phyloP scores from a whole-genome alignment of 176 grass and related monocot genomes.

The Phyllostachys edulis region DNA sequence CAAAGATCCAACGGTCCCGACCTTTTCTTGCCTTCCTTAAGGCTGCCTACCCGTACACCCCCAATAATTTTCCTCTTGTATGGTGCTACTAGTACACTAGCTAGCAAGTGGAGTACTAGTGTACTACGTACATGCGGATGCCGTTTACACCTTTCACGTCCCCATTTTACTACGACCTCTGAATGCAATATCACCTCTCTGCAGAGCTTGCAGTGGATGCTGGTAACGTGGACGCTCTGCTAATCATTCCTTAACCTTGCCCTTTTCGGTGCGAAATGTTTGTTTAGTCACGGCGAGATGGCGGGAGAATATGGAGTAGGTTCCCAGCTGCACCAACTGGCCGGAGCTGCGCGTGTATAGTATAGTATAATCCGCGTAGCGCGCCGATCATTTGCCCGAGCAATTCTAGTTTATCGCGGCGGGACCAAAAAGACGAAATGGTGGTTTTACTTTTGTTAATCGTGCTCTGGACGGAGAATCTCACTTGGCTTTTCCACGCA shows the following conservation, averaged over 20 bases:
- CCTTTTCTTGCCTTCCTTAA: not conserved
- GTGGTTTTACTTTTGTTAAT: not conserved
- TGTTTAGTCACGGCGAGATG: not conserved
- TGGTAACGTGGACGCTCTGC: too few species aligned
- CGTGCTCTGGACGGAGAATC: conserved; percentile 12
- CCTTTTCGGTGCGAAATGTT: not conserved
- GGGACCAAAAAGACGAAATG: not conserved
- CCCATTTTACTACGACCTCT: too few species aligned
- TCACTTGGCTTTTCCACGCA: not conserved
- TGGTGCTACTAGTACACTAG: too few species aligned
- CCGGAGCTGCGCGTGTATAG: not conserved
- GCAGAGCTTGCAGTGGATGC: not conserved
- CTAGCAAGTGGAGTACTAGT: too few species aligned
- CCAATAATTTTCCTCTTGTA: not conserved
- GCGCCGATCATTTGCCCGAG: not conserved
- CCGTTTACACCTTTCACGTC: not conserved
- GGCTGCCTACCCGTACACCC: not conserved
- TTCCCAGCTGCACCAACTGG: not conserved
- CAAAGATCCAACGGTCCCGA: conserved; percentile 9
- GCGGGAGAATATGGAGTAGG: not conserved
- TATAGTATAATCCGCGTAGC: not conserved
- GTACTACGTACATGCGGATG: too few species aligned
- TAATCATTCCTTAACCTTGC: not conserved
- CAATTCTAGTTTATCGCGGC: not conserved
- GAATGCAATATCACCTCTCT: not conserved